Percentiles rank a stretch among this genome's conserved stretches.
Conservation (phyloP, 306 rosid species). For the Cyamopsis tetragonoloba region DNA sequence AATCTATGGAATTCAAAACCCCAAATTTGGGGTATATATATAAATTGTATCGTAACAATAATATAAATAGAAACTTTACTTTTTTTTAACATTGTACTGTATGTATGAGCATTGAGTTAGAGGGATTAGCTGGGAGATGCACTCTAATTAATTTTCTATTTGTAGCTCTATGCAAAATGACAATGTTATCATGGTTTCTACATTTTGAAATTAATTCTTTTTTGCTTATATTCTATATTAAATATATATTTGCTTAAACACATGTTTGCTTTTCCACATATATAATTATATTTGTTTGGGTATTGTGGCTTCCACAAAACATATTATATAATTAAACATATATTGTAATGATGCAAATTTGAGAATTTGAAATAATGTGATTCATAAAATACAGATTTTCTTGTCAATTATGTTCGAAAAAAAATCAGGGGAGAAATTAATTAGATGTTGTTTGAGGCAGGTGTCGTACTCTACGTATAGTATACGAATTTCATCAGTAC, state of each 20-base stretch:
- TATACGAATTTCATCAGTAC: not conserved
- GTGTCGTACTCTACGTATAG: not conserved
- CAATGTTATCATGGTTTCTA: slow-evolving; percentile 25
- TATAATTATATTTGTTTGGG: slow-evolving; percentile 30
- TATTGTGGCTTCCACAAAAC: slow-evolving; percentile 22
- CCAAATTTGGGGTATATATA: slow-evolving; percentile 20
- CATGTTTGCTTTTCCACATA: slow-evolving; percentile 22
- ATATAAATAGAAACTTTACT: slow-evolving; percentile 1
- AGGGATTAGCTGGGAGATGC: slow-evolving; percentile 17
- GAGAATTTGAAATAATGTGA: not conserved
- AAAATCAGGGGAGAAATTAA: not conserved
- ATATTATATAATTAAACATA: not conserved
- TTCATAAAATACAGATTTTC: not conserved
- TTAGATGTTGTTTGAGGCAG: slow-evolving; percentile 6
- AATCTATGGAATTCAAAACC: slow-evolving; percentile 33
- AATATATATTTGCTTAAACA: not conserved
- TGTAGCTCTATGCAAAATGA: slow-evolving; percentile 35
- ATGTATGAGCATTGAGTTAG: slow-evolving; percentile 14
- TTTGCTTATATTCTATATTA: not conserved
- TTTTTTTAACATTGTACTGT: not conserved
- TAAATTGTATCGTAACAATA: not conserved
- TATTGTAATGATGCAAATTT: not conserved
- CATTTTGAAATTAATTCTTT: slow-evolving; percentile 14
- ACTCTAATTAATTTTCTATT: slow-evolving; percentile 4
- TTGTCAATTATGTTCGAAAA: not conserved